phyloP scores from a whole-genome alignment of 495 filamentous ascomycete genomes.

The Penicillium tannophilum region DNA sequence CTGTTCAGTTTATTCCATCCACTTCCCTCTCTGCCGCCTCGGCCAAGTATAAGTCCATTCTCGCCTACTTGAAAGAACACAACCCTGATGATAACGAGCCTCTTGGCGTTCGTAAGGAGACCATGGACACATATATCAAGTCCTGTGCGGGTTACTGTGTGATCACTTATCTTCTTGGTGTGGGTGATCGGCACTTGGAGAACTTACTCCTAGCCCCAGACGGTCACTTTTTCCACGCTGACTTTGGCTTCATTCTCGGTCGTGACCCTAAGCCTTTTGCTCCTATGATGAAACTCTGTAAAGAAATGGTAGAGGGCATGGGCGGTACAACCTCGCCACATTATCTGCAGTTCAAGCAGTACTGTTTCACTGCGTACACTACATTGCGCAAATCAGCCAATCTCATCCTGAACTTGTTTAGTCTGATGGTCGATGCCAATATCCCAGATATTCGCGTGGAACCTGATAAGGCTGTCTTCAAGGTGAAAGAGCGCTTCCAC shows the following conservation, averaged over 20 bases:
- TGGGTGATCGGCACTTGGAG: slow-evolving; percentile 94
- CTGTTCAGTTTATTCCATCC: slow-evolving; percentile 90
- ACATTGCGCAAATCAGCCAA: slow-evolving; percentile 86
- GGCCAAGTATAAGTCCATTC: slow-evolving; percentile 78
- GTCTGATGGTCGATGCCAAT: slow-evolving; percentile 94
- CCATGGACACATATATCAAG: slow-evolving; percentile 94
- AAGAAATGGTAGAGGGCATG: slow-evolving; percentile 99
- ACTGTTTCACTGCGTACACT: slow-evolving; percentile 94
- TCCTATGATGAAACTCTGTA: slow-evolving; percentile 93
- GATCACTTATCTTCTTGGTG: slow-evolving; percentile 97
- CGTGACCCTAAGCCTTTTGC: slow-evolving; percentile 98
- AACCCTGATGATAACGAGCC: slow-evolving; percentile 85
- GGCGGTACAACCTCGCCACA: slow-evolving; percentile 77
- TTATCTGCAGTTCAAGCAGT: slow-evolving; percentile 86
- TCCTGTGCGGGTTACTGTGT: slow-evolving; percentile 98
- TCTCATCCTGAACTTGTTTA: slow-evolving; percentile 94
- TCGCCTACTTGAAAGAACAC: slow-evolving; percentile 84
- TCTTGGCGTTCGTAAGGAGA: slow-evolving; percentile 85
- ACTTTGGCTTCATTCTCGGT: slow-evolving; percentile 97
- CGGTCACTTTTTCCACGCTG: slow-evolving; percentile 95
- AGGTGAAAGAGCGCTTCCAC: slow-evolving; percentile 93
- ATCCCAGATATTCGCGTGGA: slow-evolving; percentile 93
- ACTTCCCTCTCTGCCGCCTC: slow-evolving; percentile 78
- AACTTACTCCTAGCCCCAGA: slow-evolving; percentile 90
- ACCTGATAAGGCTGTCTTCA: slow-evolving; percentile 88